Conservation (phyloP, 345 rosid genomes). For the Sonneratia alba region DNA sequence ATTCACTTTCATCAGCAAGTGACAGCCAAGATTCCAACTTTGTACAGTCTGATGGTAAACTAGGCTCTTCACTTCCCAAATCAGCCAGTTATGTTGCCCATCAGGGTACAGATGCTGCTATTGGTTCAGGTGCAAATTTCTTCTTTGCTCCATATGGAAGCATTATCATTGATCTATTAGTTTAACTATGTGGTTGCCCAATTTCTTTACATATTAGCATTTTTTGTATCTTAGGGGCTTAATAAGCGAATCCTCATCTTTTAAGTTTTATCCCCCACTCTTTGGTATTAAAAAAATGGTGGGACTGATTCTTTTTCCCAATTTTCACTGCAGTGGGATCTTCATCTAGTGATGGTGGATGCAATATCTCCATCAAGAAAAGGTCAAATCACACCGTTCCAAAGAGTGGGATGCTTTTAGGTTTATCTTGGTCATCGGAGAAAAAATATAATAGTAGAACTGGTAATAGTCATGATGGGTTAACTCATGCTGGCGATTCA, state of each 20-base stretch:
- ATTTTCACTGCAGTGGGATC: constrained; percentile 36
- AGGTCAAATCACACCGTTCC: constrained; percentile 33
- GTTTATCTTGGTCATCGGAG: constrained; percentile 49
- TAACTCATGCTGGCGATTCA: constrained; percentile 40
- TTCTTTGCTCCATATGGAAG: constrained; percentile 4
- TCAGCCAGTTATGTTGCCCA: constrained; percentile 30
- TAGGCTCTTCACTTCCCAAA: constrained; percentile 32
- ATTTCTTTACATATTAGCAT: neutral
- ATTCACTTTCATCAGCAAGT: constrained; percentile 27
- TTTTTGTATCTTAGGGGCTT: neutral
- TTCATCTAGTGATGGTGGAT: constrained; percentile 27
- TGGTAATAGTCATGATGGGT: constrained; percentile 47
- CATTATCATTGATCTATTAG: constrained; percentile 1
- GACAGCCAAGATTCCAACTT: constrained; percentile 44
- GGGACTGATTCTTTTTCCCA: neutral
- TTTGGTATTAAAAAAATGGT: neutral
- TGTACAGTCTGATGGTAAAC: constrained; percentile 51
- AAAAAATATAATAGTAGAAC: constrained; percentile 24
- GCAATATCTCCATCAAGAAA: constrained; percentile 33
- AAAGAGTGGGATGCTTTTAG: constrained; percentile 52
- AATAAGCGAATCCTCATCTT: neutral
- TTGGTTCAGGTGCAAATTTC: constrained; percentile 42
- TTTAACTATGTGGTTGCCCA: neutral
- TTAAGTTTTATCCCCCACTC: neutral
- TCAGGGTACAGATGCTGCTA: constrained; percentile 37